These are phyloP conservation scores for Brassica rapa DNA, from an alignment of 345 rosid genomes.

Conservation along the genomic window DNA sequence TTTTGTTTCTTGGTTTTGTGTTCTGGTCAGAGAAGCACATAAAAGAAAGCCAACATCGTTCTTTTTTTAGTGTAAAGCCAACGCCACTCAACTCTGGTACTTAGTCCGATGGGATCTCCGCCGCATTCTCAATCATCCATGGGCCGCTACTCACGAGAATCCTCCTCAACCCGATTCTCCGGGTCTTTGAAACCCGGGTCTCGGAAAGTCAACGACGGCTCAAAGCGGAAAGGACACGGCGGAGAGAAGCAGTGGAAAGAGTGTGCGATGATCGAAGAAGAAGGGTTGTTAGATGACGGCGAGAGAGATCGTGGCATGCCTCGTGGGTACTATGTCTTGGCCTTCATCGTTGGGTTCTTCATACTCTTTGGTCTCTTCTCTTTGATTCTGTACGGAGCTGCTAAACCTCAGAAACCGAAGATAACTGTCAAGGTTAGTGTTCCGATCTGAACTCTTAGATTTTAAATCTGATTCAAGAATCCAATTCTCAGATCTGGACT, in stretches of 20 bases:
- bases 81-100: constrained; percentile 78
- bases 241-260: constrained; percentile 79
- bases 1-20: too few species aligned
- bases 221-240: constrained; percentile 52
- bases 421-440: constrained; percentile 70
- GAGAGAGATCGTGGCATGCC: constrained; percentile 63
- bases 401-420: constrained; percentile 84
- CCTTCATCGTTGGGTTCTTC: constrained; percentile 76
- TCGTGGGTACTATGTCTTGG: constrained; percentile 78
- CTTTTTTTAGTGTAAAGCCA: too few species aligned
- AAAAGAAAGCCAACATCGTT: too few species aligned
- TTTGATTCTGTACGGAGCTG: constrained; percentile 84
- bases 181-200: constrained; percentile 90
- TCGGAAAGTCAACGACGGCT: constrained; percentile 71
- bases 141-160: constrained; percentile 85
- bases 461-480: background rate
- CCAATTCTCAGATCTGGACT: constrained; percentile 9
- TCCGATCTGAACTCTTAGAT: background rate
- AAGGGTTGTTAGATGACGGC: constrained; percentile 85
- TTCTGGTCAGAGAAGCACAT: too few species aligned
- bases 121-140: constrained; percentile 95
- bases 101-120: constrained; percentile 88
- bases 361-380: constrained; percentile 79
- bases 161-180: constrained; percentile 88
- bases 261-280: constrained; percentile 82